Evolutionary conservation across 495 filamentous ascomycete genomes (phyloP).

Genomic region (Lophium mytilinum): DNA sequence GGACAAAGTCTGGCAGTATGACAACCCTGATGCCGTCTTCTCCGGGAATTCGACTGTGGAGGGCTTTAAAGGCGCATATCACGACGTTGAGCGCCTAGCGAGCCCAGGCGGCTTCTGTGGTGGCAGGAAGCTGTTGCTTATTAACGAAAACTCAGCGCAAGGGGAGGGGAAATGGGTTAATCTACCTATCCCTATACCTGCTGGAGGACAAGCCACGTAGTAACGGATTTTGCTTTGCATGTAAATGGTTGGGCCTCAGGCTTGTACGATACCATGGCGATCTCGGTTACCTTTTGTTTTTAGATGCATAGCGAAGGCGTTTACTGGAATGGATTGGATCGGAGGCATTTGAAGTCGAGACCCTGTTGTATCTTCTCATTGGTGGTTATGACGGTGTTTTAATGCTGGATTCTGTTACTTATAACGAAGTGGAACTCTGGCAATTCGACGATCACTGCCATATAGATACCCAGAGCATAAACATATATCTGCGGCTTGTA

Average conservation of each 20-base stretch:
- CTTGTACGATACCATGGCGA: not conserved
- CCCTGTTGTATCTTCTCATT: not conserved
- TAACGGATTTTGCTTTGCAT: too few species aligned
- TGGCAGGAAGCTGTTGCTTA: constrained; percentile 13
- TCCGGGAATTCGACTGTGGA: not conserved
- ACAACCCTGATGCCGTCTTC: constrained; percentile 6
- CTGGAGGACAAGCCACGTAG: not conserved
- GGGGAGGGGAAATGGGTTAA: constrained; percentile 18
- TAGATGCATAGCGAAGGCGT: not conserved
- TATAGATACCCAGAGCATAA: too few species aligned
- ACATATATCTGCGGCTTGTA: too few species aligned
- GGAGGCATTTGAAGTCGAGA: not conserved
- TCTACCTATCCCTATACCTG: constrained; percentile 5
- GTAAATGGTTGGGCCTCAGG: not conserved
- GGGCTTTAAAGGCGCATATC: constrained; percentile 4
- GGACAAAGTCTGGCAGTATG: constrained; percentile 18
- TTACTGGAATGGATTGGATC: not conserved
- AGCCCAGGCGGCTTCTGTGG: constrained; percentile 21
- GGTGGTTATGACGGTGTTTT: not conserved
- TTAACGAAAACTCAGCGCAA: constrained; percentile 15
- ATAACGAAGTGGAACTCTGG: too few species aligned
- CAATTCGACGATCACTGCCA: too few species aligned
- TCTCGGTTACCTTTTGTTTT: not conserved
- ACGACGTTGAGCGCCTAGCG: constrained; percentile 3
- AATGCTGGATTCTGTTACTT: not conserved